These are phyloP conservation scores for Begonia loranthoides DNA, from an alignment of 306 rosid species.

Conservation along the genomic window DNA sequence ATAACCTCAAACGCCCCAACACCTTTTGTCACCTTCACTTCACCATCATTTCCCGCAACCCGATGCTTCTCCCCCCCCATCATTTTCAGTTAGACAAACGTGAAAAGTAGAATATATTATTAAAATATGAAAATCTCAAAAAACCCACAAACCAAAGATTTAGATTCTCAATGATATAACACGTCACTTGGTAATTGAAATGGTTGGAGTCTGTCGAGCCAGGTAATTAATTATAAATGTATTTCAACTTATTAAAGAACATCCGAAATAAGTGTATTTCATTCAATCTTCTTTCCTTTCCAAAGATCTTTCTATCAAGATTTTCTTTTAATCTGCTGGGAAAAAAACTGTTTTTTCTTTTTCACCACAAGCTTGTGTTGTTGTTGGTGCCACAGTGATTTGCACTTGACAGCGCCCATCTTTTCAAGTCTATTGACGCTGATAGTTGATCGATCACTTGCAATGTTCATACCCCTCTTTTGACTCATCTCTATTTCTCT, in stretches of 20 bases:
- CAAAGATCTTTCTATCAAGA: not conserved
- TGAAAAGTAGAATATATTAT: not conserved
- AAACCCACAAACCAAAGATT: not conserved
- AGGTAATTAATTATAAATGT: too few relatives aligned
- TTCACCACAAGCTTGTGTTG: constrained; percentile 55
- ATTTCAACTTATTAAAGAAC: too few relatives aligned
- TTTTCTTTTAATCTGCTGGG: constrained; percentile 1
- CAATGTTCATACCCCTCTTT: constrained; percentile 43
- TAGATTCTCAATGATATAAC: not conserved
- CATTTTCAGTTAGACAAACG: not conserved
- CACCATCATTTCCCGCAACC: not conserved
- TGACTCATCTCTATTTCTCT: constrained; percentile 35
- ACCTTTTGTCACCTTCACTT: too few relatives aligned
- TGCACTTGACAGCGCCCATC: constrained; percentile 99
- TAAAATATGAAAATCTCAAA: not conserved
- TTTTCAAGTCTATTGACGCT: constrained; percentile 98
- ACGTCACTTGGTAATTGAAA: not conserved
- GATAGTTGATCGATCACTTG: constrained; percentile 97
- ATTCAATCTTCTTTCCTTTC: too few relatives aligned
- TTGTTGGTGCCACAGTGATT: constrained; percentile 97
- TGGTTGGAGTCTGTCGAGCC: too few relatives aligned
- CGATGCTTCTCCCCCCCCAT: not conserved
- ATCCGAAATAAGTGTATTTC: too few relatives aligned
- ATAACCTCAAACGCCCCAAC: too few relatives aligned
- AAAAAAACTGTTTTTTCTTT: constrained; percentile 17